Base-by-base conservation (phyloP, 768 basidiomycete genomes). In the Russula vinacea region DNA sequence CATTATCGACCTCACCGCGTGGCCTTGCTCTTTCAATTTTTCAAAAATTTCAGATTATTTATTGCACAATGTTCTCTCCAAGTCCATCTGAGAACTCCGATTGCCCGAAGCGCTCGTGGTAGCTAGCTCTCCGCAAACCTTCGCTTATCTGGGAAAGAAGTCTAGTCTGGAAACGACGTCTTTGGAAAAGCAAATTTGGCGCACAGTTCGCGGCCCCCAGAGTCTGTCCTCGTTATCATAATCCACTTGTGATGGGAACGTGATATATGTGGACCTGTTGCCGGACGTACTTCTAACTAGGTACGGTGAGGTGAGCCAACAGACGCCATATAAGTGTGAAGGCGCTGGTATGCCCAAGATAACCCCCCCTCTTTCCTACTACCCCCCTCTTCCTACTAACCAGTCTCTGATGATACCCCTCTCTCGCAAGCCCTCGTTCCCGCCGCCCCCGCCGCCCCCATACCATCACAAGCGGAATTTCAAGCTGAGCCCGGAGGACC, bases 401-500 rank as follows among this genome's bases (percentile, higher is more conserved):
- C 16, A 22, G 17, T 16, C 42, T 17, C 10, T n/a, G 2, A 60
- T 47, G 55, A 47, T 55, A 53, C 22, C 58, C 0, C 8, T 45
- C 6, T 35, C 55, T 13, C 33, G 42, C 0, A 51, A 44, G 24
- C 64, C 59, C n/a, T 56, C 54, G 14, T 56, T 32, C 19, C 40
- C 55, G 3, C 64, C 55, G 7, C 59, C 45, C 45, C n/a, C 54
- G n/a, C 62, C 62, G 8, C 45, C 54, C 24, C 55, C 22, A 42
- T 58, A 51, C 16, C 33, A 11, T 3, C 32, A 45, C 32, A 26
- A 45, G 11, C 40, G 39, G 13, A 16, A 37, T 29, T 37, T 37
- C 16, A 39, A 4, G 22, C 16, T 24, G 40, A 32, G 22, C 4
- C 17, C 22, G 14, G 52, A 57, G 22, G 35, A 49, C 6, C 24